A percentile compares a stretch with the other conserved stretches of the same genome.
Conservation (phyloP, 257 asterid species). For the Cinchona pubescens region DNA sequence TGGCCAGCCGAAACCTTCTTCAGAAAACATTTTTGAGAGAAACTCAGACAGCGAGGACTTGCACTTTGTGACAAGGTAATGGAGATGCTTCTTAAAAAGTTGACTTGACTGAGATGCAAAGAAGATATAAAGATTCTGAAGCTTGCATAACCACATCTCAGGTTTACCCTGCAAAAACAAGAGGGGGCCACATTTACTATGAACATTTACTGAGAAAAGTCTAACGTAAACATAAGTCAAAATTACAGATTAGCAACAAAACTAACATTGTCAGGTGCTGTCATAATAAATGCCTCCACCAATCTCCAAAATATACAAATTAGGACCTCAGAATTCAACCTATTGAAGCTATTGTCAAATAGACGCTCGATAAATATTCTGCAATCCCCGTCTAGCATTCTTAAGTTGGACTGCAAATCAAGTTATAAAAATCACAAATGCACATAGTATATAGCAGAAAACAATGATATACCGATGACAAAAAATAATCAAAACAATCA, state of each 20-base stretch:
- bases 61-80: constrained; percentile 49
- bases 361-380: constrained; percentile 48
- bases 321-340: constrained; percentile 60
- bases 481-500: not conserved
- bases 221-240: constrained; percentile 1
- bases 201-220: constrained; percentile 3
- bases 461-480: not conserved
- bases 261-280: constrained; percentile 43
- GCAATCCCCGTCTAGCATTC: constrained; percentile 46
- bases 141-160: constrained; percentile 50
- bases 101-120: constrained; percentile 52
- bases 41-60: constrained; percentile 40
- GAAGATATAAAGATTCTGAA: constrained; percentile 65
- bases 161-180: constrained; percentile 48
- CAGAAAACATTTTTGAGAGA: constrained; percentile 53
- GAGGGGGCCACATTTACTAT: constrained; percentile 17
- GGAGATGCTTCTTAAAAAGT: constrained; percentile 55
- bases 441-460: constrained; percentile 2
- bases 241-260: constrained; percentile 48
- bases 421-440: constrained; percentile 16
- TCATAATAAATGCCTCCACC: constrained; percentile 50
- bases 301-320: constrained; percentile 58
- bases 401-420: constrained; percentile 45
- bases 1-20: constrained; percentile 56
- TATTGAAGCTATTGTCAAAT: constrained; percentile 33